phyloP scores from a whole-genome alignment of 805 yeast species.

The Teunomyces kruisii region DNA sequence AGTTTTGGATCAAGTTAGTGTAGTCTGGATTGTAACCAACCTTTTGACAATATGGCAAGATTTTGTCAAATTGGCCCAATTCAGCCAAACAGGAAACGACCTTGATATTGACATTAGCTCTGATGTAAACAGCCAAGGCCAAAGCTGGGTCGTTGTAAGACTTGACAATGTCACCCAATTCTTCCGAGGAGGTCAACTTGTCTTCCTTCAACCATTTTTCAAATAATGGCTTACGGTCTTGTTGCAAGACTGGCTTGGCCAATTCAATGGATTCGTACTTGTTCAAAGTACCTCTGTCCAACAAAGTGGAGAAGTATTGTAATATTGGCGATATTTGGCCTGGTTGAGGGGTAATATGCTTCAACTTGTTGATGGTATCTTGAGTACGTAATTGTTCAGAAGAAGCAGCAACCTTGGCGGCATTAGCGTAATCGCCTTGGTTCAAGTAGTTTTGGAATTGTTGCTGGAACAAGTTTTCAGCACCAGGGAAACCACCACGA shows the following conservation, averaged over 20 bases:
- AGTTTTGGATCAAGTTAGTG: conserved; percentile 83
- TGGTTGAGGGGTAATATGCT: conserved; percentile 85
- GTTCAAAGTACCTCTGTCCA: conserved; percentile 91
- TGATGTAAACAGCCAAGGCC: conserved; percentile 87
- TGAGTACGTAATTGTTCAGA: conserved; percentile 91
- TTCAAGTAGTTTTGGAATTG: conserved; percentile 85
- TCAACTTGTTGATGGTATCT: conserved; percentile 89
- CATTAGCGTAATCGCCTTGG: conserved; percentile 84
- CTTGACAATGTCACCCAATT: conserved; percentile 93
- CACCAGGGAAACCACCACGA: conserved; percentile 97
- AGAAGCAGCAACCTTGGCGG: conserved; percentile 96
- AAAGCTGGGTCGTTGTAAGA: conserved; percentile 75
- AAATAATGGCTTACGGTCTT: conserved; percentile 86
- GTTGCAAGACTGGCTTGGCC: conserved; percentile 93
- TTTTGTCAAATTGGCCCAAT: conserved; percentile 94
- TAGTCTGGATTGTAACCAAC: conserved; percentile 88
- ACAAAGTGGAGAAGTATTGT: conserved; percentile 85
- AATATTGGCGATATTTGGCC: conserved; percentile 94
- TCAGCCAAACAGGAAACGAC: conserved; percentile 93
- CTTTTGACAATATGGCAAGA: conserved; percentile 89
- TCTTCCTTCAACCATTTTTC: conserved; percentile 97
- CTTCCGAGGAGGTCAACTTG: conserved; percentile 93
- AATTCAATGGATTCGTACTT: conserved; percentile 93
- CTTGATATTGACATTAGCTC: conserved; percentile 80
- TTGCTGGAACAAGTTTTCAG: conserved; percentile 85